Base-by-base conservation (phyloP, 1,139 yeast genomes). In the Magnusiomyces tetraspermus region DNA sequence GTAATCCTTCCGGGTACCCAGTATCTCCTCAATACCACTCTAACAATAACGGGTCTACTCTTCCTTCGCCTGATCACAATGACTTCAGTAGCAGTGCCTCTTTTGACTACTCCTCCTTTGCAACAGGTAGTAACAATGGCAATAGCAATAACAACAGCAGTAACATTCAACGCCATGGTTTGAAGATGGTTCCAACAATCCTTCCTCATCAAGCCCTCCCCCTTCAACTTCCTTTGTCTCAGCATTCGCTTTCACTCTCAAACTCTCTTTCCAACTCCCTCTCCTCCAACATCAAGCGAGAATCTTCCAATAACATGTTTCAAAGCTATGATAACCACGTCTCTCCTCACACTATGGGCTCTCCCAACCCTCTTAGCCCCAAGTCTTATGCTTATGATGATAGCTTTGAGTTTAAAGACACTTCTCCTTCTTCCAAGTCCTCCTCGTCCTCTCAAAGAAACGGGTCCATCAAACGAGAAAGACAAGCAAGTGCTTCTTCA, bases 1-100 rank as follows among this genome's bases (percentile, higher is more conserved):
- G 21, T 13, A 19, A 13, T 21, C 17, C 17, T 11, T n/a, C 26
- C 4, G 48, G 28, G 22, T 51, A 53, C 40, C 56, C 56, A 2
- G 40, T 53, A 21, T 46, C 56, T 40, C 56, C 56, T 21, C 56
- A 51, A 21, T 53, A 53, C 44, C 56, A 53, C 23, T 51, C 54
- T 19, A 24, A 28, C 24, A 22, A 38, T 19, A 38, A 22, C 21
- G 42, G 24, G 24, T 38, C 42, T 38, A 19, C 42, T 6, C 17
- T 38, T 6, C 21, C 42, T 5, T 38, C 42, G 8, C 42, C 42
- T 5, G 42, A 38, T 38, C 24, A 24, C n/a, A 33, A 15, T 10
- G 38, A 33, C 38, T 33, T 33, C 24, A 40, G 5, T 22, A 17
- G 17, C 6, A 40, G 19, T 24, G 10, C 43, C 3, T 17, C 43